A percentile compares a stretch with the other conserved stretches of the same genome.
phyloP scores from a whole-genome alignment of 2,329 filamentous ascomycete genomes.

The Coniosporium tulheliwenetii region DNA sequence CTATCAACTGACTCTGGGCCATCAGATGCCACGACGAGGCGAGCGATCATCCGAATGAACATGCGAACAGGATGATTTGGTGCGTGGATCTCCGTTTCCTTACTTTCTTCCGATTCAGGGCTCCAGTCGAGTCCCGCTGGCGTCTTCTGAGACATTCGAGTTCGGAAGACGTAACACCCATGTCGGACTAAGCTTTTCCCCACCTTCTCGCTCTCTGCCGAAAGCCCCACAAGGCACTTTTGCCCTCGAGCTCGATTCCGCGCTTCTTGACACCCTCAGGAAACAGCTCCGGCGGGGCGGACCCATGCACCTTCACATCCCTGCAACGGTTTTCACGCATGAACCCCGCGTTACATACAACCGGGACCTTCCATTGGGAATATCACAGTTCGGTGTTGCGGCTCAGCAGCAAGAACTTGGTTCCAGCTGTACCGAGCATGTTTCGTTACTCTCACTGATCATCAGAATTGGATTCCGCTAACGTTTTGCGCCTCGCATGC shows the following conservation, averaged over 20 bases:
- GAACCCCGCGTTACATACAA: too few relatives aligned
- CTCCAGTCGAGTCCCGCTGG: neutral
- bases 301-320: too few relatives aligned
- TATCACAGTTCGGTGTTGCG: too few relatives aligned
- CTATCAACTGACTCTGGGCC: neutral
- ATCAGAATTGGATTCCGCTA: too few relatives aligned
- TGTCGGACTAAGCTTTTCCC: neutral
- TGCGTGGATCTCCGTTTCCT: conserved; percentile 12
- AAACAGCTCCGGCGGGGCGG: too few relatives aligned
- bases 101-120: neutral
- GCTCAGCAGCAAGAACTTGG: too few relatives aligned
- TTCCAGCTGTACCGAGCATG: too few relatives aligned
- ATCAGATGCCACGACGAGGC: conserved; percentile 55
- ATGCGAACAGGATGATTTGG: conserved; percentile 74
- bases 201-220: neutral
- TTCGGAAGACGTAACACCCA: neutral
- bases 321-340: too few relatives aligned
- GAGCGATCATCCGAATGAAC: conserved; percentile 61
- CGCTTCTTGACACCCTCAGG: neutral
- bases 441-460: too few relatives aligned
- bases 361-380: too few relatives aligned
- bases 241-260: neutral
- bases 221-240: neutral
- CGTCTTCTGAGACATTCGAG: neutral
- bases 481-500: too few relatives aligned